Conservation (phyloP, 352 stramenopile genomes). For the Phytophthora quininea region DNA sequence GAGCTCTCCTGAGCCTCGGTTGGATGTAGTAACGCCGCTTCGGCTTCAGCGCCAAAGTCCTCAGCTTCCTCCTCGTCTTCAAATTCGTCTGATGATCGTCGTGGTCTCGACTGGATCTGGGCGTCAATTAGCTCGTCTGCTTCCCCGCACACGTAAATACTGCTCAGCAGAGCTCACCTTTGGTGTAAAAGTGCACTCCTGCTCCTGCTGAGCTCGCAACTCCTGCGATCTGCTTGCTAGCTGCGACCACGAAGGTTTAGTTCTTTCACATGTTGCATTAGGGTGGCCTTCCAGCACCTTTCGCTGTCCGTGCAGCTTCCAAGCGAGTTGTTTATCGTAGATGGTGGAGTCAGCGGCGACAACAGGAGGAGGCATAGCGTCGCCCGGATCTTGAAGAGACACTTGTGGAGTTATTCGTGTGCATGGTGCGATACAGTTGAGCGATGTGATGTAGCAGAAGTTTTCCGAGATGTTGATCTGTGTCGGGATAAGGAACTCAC, state of each 20-base stretch:
- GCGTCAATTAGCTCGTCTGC: not conserved
- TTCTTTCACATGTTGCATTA: not conserved
- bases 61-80: constrained; percentile 15
- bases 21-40: constrained; percentile 39
- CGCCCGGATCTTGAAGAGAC: not conserved
- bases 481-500: constrained; percentile 8
- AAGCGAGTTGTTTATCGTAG: constrained; percentile 73
- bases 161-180: constrained; percentile 33
- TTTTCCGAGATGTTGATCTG: not conserved
- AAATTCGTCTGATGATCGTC: constrained; percentile 7
- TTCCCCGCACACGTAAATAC: no score
- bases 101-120: constrained; percentile 20
- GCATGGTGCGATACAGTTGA: constrained; percentile 1
- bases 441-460: constrained; percentile 1
- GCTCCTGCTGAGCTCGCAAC: constrained; percentile 42
- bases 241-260: constrained; percentile 16
- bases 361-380: constrained; percentile 7
- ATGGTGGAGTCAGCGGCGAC: constrained; percentile 26
- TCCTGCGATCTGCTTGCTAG: constrained; percentile 50
- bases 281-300: constrained; percentile 30
- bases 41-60: constrained; percentile 6
- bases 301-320: constrained; percentile 58
- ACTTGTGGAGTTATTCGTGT: not conserved
- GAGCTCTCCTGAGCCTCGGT: constrained; percentile 68
- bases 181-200: constrained; percentile 67